Evolutionary conservation across 2,329 filamentous ascomycete species (phyloP).

Genomic region (Microdochium nivale): DNA sequence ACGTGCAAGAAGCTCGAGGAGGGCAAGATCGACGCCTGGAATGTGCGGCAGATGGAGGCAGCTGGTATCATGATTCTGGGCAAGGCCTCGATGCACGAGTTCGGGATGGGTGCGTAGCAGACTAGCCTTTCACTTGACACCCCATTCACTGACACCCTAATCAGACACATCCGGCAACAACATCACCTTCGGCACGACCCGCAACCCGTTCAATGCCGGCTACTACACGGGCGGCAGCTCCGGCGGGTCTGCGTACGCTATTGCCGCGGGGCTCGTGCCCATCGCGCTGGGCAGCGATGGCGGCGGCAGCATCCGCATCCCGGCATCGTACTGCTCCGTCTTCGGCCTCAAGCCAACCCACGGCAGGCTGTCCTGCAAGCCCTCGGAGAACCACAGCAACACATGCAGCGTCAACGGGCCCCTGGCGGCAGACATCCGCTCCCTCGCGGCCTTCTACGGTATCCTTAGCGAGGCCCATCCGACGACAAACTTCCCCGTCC

Average conservation of each 20-base stretch:
- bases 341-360: constrained; percentile 69
- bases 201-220: constrained; percentile 62
- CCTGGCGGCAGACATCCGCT: constrained; percentile 57
- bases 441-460: constrained; percentile 57
- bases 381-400: constrained; percentile 47
- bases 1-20: constrained; percentile 32
- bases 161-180: constrained; percentile 70
- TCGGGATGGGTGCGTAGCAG: constrained; percentile 51
- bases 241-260: constrained; percentile 63
- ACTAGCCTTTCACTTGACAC: neutral
- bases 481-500: constrained; percentile 42
- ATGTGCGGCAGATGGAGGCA: constrained; percentile 59
- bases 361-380: constrained; percentile 53
- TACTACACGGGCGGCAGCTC: constrained; percentile 77
- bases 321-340: constrained; percentile 61
- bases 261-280: constrained; percentile 61
- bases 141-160: neutral
- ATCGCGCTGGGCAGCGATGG: constrained; percentile 66
- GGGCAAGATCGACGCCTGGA: constrained; percentile 52
- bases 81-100: constrained; percentile 70
- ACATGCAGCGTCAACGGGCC: constrained; percentile 60
- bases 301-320: constrained; percentile 67
- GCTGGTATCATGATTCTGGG: constrained; percentile 64
- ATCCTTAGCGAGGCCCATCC: constrained; percentile 57
- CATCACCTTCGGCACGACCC: constrained; percentile 61